Evolutionary conservation across 1,284 basidiomycete genomes (phyloP).

Genomic region (Hymenochaete sp.): DNA sequence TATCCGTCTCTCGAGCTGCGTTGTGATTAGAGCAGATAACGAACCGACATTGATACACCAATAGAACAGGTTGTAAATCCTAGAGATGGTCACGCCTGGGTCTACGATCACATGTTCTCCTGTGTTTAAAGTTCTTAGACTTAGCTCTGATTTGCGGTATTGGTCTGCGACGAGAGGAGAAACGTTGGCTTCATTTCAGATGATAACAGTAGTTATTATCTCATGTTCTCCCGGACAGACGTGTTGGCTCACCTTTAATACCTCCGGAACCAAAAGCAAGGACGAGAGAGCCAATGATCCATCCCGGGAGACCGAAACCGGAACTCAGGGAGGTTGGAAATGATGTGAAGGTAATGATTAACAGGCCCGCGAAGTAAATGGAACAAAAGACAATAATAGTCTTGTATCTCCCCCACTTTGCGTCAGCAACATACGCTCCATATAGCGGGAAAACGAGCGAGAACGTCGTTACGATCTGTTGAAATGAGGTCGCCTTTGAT

Average conservation of each 20-base stretch:
- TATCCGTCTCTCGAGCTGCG: slow-evolving; percentile 21
- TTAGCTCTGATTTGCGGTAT: slow-evolving; percentile 35
- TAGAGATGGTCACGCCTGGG: slow-evolving; percentile 45
- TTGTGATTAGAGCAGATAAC: slow-evolving; percentile 34
- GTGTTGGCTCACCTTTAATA: slow-evolving; percentile 20
- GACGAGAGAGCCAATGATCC: slow-evolving; percentile 33
- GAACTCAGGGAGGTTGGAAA: slow-evolving; percentile 20
- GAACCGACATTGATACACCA: slow-evolving; percentile 50
- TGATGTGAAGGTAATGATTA: slow-evolving; percentile 4
- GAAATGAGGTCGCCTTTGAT: slow-evolving; percentile 28
- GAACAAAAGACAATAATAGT: slow-evolving; percentile 45
- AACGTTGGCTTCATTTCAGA: slow-evolving; percentile 45
- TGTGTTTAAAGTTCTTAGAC: slow-evolving; percentile 37
- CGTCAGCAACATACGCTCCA: slow-evolving; percentile 48
- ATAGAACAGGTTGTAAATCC: slow-evolving; percentile 43
- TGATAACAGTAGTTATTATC: slow-evolving; percentile 21
- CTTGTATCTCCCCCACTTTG: slow-evolving; percentile 51
- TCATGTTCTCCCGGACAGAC: slow-evolving; percentile 20
- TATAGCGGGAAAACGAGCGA: slow-evolving; percentile 40
- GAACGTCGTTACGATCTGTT: slow-evolving; percentile 39
- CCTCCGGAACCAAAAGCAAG: slow-evolving; percentile 31
- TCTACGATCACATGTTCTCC: slow-evolving; percentile 60
- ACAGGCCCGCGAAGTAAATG: slow-evolving; percentile 30
- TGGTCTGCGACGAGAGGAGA: slow-evolving; percentile 54
- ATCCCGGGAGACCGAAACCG: slow-evolving; percentile 14